Conservation (phyloP, 805 yeast genomes). For the Kodamaea nitidulidarum region DNA sequence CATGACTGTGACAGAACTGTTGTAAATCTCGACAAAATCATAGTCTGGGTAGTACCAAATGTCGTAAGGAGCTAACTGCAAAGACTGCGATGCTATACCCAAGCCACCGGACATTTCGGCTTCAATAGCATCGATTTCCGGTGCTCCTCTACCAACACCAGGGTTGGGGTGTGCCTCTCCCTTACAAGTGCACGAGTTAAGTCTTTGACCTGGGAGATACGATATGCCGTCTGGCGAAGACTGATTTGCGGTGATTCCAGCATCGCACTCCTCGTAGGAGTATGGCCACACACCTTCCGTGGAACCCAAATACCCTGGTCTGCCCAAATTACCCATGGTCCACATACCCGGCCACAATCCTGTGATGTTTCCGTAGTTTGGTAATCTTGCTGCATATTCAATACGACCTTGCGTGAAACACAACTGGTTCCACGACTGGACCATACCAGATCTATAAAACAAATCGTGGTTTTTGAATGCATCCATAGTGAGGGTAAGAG, state of each 20-base stretch:
- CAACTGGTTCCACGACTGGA: constrained; percentile 87
- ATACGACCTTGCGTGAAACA: constrained; percentile 83
- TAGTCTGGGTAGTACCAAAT: constrained; percentile 94
- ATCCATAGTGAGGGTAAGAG: constrained; percentile 34
- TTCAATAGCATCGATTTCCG: constrained; percentile 90
- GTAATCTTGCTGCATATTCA: constrained; percentile 73
- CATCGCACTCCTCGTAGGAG: constrained; percentile 80
- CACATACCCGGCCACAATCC: constrained; percentile 98
- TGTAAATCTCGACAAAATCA: constrained; percentile 68
- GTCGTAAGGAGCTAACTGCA: constrained; percentile 91
- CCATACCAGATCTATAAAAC: constrained; percentile 84
- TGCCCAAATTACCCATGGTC: constrained; percentile 89
- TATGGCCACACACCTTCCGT: constrained; percentile 97
- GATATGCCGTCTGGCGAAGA: constrained; percentile 86
- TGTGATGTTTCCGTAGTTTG: constrained; percentile 69
- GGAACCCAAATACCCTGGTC: constrained; percentile 85
- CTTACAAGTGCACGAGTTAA: constrained; percentile 73
- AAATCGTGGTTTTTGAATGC: constrained; percentile 58
- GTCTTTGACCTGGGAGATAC: constrained; percentile 78
- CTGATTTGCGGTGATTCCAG: constrained; percentile 93
- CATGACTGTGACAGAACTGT: constrained; percentile 67
- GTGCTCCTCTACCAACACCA: constrained; percentile 91
- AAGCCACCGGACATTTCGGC: constrained; percentile 61
- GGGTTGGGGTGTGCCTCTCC: constrained; percentile 84
- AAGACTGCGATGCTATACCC: constrained; percentile 87